Conservation (phyloP, 305 asterid species). For the Withania somnifera region DNA sequence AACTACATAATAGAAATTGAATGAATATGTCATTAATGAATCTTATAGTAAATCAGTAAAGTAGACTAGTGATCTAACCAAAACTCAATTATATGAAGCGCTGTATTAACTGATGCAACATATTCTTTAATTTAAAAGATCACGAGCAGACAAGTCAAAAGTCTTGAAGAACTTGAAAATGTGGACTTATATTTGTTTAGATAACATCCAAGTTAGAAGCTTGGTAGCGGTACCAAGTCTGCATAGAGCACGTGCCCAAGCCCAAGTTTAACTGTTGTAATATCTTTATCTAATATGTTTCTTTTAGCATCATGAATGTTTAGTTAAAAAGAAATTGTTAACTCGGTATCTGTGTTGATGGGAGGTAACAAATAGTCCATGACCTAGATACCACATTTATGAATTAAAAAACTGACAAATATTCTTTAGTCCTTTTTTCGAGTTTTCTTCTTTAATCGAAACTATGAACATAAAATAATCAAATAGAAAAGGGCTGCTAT, state of each 20-base stretch:
- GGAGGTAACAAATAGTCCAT: too few species aligned
- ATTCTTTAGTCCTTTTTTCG: background rate
- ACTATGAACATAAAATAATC: background rate
- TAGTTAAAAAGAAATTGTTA: background rate
- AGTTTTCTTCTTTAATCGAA: background rate
- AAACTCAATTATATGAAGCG: background rate
- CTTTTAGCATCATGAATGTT: background rate
- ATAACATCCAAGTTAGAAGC: background rate
- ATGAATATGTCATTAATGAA: background rate
- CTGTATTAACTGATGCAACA: background rate
- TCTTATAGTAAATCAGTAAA: background rate
- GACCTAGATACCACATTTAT: background rate
- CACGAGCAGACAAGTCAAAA: background rate
- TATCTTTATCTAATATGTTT: background rate
- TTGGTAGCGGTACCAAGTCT: background rate
- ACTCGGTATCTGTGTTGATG: background rate
- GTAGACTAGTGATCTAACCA: background rate
- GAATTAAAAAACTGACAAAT: background rate
- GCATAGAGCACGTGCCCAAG: background rate
- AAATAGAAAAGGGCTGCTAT: background rate
- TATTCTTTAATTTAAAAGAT: background rate
- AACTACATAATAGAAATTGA: constrained; percentile 28
- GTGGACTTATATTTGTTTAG: background rate
- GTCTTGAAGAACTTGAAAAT: background rate
- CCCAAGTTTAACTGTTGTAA: background rate